Evolutionary conservation across 2,329 filamentous ascomycete species (phyloP).

Genomic region (Penicillium polonicum): DNA sequence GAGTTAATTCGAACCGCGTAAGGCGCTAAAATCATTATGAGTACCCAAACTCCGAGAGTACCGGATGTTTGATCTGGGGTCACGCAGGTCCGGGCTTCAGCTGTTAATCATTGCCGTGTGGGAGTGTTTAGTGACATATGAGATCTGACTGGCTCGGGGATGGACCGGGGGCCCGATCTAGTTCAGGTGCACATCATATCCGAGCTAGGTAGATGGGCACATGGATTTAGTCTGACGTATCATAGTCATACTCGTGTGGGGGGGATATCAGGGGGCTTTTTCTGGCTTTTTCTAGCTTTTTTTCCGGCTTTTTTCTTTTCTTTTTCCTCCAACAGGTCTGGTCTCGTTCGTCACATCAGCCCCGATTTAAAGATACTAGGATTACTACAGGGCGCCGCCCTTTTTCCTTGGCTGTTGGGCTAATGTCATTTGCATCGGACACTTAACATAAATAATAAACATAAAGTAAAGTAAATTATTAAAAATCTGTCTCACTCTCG

Average conservation of each 20-base stretch:
- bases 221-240: conserved; percentile 21
- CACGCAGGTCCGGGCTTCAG: conserved; percentile 3
- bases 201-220: conserved; percentile 8
- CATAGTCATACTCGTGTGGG: conserved; percentile 13
- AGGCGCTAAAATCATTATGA: conserved; percentile 5
- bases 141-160: conserved; percentile 20
- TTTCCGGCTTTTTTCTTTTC: neutral
- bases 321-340: conserved; percentile 6
- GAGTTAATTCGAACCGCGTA: conserved; percentile 11
- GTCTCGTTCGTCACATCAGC: conserved; percentile 12
- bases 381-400: neutral
- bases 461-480: neutral
- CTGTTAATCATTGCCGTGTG: neutral
- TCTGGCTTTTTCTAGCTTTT: neutral
- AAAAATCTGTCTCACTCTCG: neutral
- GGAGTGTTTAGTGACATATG: neutral
- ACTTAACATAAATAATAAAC: neutral
- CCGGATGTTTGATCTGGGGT: conserved; percentile 13
- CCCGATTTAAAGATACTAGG: conserved; percentile 6
- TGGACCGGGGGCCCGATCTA: conserved; percentile 8
- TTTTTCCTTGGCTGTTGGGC: neutral
- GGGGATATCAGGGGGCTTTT: conserved; percentile 6
- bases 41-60: conserved; percentile 1
- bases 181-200: conserved; percentile 17
- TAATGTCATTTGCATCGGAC: neutral